Evolutionary conservation across 441 rosid genomes (phyloP).

Genomic region (Dalechampia spathulata): DNA sequence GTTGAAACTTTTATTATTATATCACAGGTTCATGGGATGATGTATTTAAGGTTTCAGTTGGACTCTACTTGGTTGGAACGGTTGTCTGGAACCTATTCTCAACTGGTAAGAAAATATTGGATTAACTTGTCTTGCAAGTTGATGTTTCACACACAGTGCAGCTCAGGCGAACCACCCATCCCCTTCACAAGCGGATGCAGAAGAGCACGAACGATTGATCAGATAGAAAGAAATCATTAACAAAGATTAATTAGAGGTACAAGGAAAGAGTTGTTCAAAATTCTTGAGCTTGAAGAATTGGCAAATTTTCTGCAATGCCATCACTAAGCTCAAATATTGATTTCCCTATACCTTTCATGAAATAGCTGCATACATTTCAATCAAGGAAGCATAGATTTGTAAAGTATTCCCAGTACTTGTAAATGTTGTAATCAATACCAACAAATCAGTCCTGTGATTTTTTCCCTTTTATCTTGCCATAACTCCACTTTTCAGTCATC

Average conservation of each 20-base stretch:
- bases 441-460: no score
- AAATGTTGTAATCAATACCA: conserved; percentile 14
- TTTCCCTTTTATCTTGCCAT: no score
- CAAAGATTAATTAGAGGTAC: not conserved
- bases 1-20: no score
- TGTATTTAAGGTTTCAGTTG: conserved; percentile 79
- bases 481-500: not conserved
- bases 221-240: no score
- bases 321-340: not conserved
- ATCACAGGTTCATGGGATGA: conserved; percentile 90
- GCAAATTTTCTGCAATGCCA: conserved; percentile 15
- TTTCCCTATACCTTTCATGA: not conserved
- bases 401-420: conserved; percentile 18
- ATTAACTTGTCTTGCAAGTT: conserved; percentile 22
- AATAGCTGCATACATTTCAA: conserved; percentile 3
- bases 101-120: conserved; percentile 83
- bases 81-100: conserved; percentile 82
- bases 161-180: conserved; percentile 5
- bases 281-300: conserved; percentile 7
- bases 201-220: conserved; percentile 2
- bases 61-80: conserved; percentile 79
- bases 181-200: not conserved
- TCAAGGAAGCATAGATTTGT: conserved; percentile 18
- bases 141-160: conserved; percentile 7
- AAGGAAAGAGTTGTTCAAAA: not conserved